A percentile compares a stretch with the other conserved stretches of the same genome.
These are phyloP conservation scores for Coemansia sp. DNA, from an alignment of 192 early-diverging fungal species.

Conservation along the genomic window DNA sequence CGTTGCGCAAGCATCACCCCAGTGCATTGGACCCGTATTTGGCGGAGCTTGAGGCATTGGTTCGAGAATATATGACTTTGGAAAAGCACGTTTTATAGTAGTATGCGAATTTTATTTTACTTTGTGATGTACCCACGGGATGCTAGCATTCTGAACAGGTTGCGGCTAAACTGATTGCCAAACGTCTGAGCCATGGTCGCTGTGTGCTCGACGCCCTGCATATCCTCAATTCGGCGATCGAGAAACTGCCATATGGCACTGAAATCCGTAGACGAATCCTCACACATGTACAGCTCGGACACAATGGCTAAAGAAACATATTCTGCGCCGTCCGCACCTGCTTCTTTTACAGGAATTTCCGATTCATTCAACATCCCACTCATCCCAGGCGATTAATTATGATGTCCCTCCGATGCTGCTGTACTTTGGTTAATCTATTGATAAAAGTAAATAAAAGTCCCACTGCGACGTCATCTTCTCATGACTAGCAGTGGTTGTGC, in stretches of 20 bases:
- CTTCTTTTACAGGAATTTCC: too few relatives aligned
- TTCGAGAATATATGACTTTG: constrained; percentile 11
- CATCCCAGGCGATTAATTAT: too few relatives aligned
- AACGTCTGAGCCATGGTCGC: constrained; percentile 8
- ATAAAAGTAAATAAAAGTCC: too few relatives aligned
- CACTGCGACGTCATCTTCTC: too few relatives aligned
- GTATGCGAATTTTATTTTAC: not conserved
- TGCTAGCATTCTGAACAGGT: constrained; percentile 42
- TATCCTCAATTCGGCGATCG: constrained; percentile 73
- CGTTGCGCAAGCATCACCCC: constrained; percentile 57
- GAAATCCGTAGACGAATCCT: constrained; percentile 75
- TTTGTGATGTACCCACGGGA: constrained; percentile 41
- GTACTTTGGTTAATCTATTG: too few relatives aligned
- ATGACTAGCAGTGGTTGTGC: too few relatives aligned
- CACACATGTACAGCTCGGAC: constrained; percentile 90
- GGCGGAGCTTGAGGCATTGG: constrained; percentile 56
- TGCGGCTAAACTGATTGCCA: constrained; percentile 46
- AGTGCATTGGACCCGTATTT: constrained; percentile 61
- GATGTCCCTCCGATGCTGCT: too few relatives aligned
- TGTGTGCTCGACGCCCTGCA: constrained; percentile 59
- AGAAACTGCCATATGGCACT: constrained; percentile 76
- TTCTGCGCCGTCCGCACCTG: too few relatives aligned
- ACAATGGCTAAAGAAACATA: too few relatives aligned
- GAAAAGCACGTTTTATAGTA: not conserved
- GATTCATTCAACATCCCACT: too few relatives aligned